These are phyloP conservation scores for Monilinia fructicola DNA, from an alignment of 2,329 filamentous ascomycete species.

Conservation along the genomic window DNA sequence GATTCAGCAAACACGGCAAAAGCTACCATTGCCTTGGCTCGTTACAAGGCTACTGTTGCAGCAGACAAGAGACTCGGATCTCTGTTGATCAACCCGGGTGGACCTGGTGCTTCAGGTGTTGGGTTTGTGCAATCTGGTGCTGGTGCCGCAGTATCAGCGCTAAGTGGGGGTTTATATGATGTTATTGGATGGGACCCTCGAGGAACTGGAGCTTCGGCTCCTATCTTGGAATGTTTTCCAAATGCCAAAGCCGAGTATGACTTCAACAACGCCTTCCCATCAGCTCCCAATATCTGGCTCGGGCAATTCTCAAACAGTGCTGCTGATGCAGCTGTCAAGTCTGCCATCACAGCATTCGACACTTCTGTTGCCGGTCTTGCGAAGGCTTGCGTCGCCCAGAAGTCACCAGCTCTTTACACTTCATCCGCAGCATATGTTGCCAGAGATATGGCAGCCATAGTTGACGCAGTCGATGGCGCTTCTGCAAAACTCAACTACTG, in stretches of 20 bases:
- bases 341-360: constrained; percentile 24
- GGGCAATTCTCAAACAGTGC: constrained; percentile 25
- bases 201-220: constrained; percentile 24
- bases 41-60: constrained; percentile 3
- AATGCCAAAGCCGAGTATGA: constrained; percentile 26
- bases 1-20: neutral
- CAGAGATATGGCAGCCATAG: constrained; percentile 29
- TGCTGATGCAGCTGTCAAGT: constrained; percentile 6
- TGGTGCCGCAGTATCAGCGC: constrained; percentile 11
- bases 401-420: constrained; percentile 27
- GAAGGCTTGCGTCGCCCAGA: constrained; percentile 26
- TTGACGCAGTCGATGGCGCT: constrained; percentile 17
- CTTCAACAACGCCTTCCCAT: constrained; percentile 24
- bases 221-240: constrained; percentile 27
- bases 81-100: constrained; percentile 23
- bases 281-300: constrained; percentile 27
- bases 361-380: constrained; percentile 21
- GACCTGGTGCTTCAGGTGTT: constrained; percentile 30
- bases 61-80: neutral
- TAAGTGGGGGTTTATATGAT: constrained; percentile 29
- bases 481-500: constrained; percentile 46
- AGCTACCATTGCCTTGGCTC: constrained; percentile 5
- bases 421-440: constrained; percentile 29
- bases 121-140: constrained; percentile 28
- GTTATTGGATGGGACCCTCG: constrained; percentile 30